phyloP scores from a whole-genome alignment of 768 basidiomycete genomes.

The Tylopilus felleus region DNA sequence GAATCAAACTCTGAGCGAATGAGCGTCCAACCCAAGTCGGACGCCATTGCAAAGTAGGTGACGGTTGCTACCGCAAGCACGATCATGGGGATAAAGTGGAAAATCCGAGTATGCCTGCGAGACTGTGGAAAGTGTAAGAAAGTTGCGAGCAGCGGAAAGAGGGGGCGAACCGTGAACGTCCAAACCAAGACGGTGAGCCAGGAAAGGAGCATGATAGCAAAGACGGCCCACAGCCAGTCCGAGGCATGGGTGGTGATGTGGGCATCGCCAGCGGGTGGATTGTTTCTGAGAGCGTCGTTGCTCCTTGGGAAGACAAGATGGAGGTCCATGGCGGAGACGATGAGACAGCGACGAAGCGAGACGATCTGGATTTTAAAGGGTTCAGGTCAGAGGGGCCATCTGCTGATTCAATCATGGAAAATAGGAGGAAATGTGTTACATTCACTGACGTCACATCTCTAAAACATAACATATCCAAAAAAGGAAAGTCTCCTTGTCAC shows the following conservation, averaged over 20 bases:
- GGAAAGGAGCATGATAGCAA: constrained; percentile 45
- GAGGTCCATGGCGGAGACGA: constrained; percentile 19
- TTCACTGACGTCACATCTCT: constrained; percentile 21
- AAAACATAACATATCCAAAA: constrained; percentile 13
- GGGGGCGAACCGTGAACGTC: constrained; percentile 28
- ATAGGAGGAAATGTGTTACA: constrained; percentile 19
- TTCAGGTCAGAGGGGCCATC: constrained; percentile 10
- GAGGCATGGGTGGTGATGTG: constrained; percentile 46
- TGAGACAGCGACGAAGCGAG: background rate
- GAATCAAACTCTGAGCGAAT: constrained; percentile 36
- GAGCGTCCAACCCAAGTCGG: constrained; percentile 49
- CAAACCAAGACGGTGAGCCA: constrained; percentile 38
- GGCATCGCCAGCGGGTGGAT: constrained; percentile 35
- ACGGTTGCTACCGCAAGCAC: constrained; percentile 45
- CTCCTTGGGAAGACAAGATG: constrained; percentile 1
- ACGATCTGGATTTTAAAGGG: constrained; percentile 4
- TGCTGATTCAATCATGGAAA: constrained; percentile 12
- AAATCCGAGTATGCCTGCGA: constrained; percentile 40
- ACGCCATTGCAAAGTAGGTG: constrained; percentile 54
- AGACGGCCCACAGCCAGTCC: constrained; percentile 55
- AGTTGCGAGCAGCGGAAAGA: background rate
- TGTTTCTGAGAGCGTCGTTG: constrained; percentile 33
- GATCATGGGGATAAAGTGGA: constrained; percentile 49
- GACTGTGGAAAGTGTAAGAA: constrained; percentile 16
- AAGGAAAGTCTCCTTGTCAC: constrained; percentile 18